Conservation (phyloP, 2,329 filamentous ascomycete species). For the Colletotrichum brevisporum region DNA sequence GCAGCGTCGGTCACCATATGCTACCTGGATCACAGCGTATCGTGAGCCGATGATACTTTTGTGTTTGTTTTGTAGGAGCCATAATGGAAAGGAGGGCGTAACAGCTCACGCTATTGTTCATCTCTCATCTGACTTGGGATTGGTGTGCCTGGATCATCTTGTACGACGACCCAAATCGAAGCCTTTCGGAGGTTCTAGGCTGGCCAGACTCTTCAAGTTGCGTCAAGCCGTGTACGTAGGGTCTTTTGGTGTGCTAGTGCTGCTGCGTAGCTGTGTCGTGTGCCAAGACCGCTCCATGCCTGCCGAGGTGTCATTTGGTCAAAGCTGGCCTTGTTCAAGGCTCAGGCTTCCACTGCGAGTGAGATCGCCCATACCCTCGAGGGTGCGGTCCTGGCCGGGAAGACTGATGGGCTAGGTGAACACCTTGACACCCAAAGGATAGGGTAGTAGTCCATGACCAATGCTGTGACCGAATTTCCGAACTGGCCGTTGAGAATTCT, state of each 20-base stretch:
- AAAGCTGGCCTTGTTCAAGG: background rate
- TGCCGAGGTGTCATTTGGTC: background rate
- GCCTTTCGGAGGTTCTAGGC: background rate
- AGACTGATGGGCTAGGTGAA: too few species aligned
- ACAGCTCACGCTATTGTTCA: background rate
- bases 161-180: slow-evolving; percentile 13
- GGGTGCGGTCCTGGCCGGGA: too few species aligned
- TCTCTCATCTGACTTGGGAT: slow-evolving; percentile 9
- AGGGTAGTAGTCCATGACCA: too few species aligned
- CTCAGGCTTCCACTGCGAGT: background rate
- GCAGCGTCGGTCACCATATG: slow-evolving; percentile 6
- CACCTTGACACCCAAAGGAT: too few species aligned
- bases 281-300: background rate
- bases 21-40: background rate
- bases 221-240: slow-evolving; percentile 12
- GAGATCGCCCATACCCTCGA: too few species aligned
- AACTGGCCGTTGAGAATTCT: background rate
- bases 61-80: background rate
- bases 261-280: slow-evolving; percentile 7
- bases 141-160: slow-evolving; percentile 32
- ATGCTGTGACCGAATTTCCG: background rate
- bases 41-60: background rate
- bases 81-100: background rate
- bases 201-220: background rate
- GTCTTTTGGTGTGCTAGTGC: background rate